Percentiles rank a stretch among this genome's conserved stretches.
Evolutionary conservation across 2,329 filamentous ascomycete species (phyloP).

Genomic region (Aspergillus bombycis): DNA sequence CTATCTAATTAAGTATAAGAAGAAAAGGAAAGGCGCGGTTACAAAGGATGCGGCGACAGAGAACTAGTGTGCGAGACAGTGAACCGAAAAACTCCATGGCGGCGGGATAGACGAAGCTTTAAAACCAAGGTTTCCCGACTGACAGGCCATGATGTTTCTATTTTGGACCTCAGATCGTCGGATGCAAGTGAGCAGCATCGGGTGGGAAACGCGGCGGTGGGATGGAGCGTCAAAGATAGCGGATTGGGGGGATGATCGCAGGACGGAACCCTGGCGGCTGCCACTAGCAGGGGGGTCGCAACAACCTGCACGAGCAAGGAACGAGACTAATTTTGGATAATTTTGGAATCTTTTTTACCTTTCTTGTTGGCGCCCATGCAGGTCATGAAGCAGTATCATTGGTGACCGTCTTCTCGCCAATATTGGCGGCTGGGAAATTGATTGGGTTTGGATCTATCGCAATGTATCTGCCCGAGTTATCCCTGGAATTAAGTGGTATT

Average conservation of each 20-base stretch:
- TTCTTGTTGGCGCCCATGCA: slow-evolving; percentile 24
- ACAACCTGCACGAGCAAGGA: slow-evolving; percentile 19
- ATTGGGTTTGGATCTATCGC: slow-evolving; percentile 21
- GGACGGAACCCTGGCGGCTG: slow-evolving; percentile 18
- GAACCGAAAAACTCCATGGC: slow-evolving; percentile 13
- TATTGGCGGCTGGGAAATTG: slow-evolving; percentile 19
- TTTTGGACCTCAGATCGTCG: slow-evolving; percentile 26
- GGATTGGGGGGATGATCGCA: slow-evolving; percentile 17
- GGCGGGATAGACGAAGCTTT: slow-evolving; percentile 28
- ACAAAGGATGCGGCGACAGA: slow-evolving; percentile 25
- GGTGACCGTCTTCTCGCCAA: slow-evolving; percentile 7
- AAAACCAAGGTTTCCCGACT: slow-evolving; percentile 18
- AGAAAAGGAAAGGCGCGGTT: slow-evolving; percentile 31
- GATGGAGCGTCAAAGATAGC: slow-evolving; percentile 1
- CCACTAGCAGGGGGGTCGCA: slow-evolving; percentile 13
- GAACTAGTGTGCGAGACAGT: slow-evolving; percentile 19
- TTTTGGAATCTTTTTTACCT: slow-evolving; percentile 17
- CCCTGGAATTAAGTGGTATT: not conserved
- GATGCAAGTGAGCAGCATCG: slow-evolving; percentile 11
- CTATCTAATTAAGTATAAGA: slow-evolving; percentile 35
- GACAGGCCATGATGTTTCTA: slow-evolving; percentile 27
- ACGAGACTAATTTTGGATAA: slow-evolving; percentile 29
- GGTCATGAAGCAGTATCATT: slow-evolving; percentile 16
- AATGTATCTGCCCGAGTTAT: slow-evolving; percentile 9
- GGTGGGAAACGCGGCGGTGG: slow-evolving; percentile 21